Base-by-base conservation (phyloP, 805 yeast genomes). In the Nakazawaea sp. region DNA sequence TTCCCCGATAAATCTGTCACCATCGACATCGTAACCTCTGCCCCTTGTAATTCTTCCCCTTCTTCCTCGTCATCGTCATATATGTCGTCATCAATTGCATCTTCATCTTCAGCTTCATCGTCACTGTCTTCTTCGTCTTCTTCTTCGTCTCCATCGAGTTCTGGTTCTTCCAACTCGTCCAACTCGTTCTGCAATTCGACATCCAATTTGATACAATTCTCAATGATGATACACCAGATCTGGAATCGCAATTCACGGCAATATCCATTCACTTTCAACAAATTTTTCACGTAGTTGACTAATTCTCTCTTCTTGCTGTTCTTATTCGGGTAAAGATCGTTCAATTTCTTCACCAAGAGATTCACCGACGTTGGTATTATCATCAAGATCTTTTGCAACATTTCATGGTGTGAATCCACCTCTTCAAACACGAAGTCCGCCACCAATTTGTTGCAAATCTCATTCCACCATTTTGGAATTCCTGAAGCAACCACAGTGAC, bases 151-250 rank as follows among this genome's bases (percentile, higher is more conserved):
- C 52, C 61, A 8, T 69, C 77, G 6, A 72, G 79, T 10, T 74
- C 72, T 38, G 75, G 82, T 45, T 84, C 92, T 52, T 84, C 95
- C 39, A 81, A 61, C 46, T 85, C 95, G 49, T 88, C 96, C 41
- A 86, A 61, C 48, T 83, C 92, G 52, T 85, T 87, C 51, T 87
- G 96, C 40, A 89, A 66, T 56, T 88, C 97, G 4, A 89, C 96
- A 58, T 90, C 98, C 32, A 92, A 66, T 45, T 85, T 83, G 42
- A 92, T 86, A 39, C 84, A 71, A 43, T 78, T 74, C 56, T 90
- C 96, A 27, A 88, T 64, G 12, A 89, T 67, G 41, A 85, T 58
- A 17, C 82, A 79, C 96, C 97, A 89, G 5, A 85, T 68, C 32
- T 75, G 75, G 45, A 71, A 71, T 47, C 79, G 77, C 45, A 88